Percentiles rank a stretch among this genome's conserved stretches.
phyloP scores from a whole-genome alignment of 1,284 basidiomycete genomes.

The Somion occarium region DNA sequence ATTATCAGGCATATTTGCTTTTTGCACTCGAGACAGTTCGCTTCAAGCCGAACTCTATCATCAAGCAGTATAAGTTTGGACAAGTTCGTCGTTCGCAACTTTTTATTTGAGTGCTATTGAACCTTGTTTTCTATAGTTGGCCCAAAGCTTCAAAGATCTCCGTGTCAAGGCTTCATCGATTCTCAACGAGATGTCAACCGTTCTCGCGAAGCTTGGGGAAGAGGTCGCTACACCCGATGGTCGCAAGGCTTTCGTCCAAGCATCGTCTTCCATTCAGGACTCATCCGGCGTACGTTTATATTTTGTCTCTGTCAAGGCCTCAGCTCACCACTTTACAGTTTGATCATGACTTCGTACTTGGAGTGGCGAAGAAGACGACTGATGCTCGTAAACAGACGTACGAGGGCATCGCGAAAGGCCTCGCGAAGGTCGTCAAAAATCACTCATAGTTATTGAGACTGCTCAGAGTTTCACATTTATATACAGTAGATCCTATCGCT shows the following conservation, averaged over 20 bases:
- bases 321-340: slow-evolving; percentile 36
- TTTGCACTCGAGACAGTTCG: slow-evolving; percentile 60
- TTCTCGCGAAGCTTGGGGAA: slow-evolving; percentile 46
- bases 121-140: slow-evolving; percentile 45
- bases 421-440: slow-evolving; percentile 46
- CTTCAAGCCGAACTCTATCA: slow-evolving; percentile 62
- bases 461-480: background rate
- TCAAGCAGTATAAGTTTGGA: slow-evolving; percentile 70
- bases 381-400: slow-evolving; percentile 66
- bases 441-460: slow-evolving; percentile 26
- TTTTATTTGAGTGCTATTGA: slow-evolving; percentile 6
- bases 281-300: slow-evolving; percentile 35
- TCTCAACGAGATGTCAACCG: slow-evolving; percentile 52
- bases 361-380: slow-evolving; percentile 56
- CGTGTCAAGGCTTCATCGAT: slow-evolving; percentile 45
- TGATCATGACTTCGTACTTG: slow-evolving; percentile 58
- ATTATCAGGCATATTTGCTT: slow-evolving; percentile 57
- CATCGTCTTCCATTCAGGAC: slow-evolving; percentile 39
- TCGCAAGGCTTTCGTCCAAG: slow-evolving; percentile 47
- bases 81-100: slow-evolving; percentile 35
- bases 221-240: slow-evolving; percentile 44
- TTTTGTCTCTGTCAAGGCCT: background rate
- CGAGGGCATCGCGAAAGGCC: slow-evolving; percentile 69
- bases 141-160: slow-evolving; percentile 58
- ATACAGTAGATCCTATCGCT: background rate